Evolutionary conservation across 2,329 filamentous ascomycete species (phyloP).

Genomic region (Verticillium isaacii): DNA sequence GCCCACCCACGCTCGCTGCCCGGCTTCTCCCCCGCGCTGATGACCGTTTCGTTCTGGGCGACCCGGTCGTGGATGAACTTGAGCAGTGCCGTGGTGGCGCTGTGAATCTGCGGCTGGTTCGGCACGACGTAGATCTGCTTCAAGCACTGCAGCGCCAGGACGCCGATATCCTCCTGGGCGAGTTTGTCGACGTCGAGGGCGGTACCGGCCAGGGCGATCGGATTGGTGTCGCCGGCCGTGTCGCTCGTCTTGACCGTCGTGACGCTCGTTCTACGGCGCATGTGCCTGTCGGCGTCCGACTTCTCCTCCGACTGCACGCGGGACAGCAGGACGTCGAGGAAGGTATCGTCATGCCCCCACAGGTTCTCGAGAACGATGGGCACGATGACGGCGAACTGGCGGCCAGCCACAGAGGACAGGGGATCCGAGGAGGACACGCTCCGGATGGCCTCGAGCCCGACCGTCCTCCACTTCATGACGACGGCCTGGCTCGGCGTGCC

Average conservation of each 20-base stretch:
- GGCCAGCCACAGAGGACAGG: constrained; percentile 67
- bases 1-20: constrained; percentile 66
- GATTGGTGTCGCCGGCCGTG: constrained; percentile 57
- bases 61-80: constrained; percentile 66
- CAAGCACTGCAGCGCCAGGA: constrained; percentile 80
- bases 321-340: constrained; percentile 64
- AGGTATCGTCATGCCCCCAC: constrained; percentile 67
- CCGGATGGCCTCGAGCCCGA: constrained; percentile 72
- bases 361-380: constrained; percentile 85
- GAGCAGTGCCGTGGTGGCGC: constrained; percentile 69
- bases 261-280: constrained; percentile 69
- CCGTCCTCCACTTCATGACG: constrained; percentile 71
- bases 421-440: constrained; percentile 77
- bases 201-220: constrained; percentile 70
- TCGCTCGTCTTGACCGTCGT: constrained; percentile 72
- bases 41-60: constrained; percentile 39
- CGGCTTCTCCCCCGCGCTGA: constrained; percentile 41
- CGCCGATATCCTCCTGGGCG: constrained; percentile 82
- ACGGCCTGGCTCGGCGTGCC: constrained; percentile 63
- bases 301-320: constrained; percentile 65
- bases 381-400: constrained; percentile 73
- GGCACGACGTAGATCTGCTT: constrained; percentile 81
- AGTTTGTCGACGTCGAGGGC: constrained; percentile 84
- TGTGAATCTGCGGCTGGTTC: constrained; percentile 75
- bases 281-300: constrained; percentile 56